Base-by-base conservation (phyloP, 352 stramenopile species). In the Pythium oligandrum region DNA sequence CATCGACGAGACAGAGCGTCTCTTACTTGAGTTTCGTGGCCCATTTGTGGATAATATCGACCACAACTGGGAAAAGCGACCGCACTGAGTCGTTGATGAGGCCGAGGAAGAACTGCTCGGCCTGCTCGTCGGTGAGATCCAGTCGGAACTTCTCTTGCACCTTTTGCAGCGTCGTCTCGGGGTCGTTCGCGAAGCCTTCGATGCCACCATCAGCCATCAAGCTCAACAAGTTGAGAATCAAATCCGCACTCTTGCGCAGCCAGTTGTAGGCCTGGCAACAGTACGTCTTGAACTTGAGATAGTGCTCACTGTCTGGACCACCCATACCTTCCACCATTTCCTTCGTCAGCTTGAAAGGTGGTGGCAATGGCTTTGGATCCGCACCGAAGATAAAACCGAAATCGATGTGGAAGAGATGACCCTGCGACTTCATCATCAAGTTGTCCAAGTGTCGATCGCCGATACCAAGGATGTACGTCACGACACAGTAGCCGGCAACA, bases 401-500 rank as follows among this genome's bases (percentile, higher is more conserved):
- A 75, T 98, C 97, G 70, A 99, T 99, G 68, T 99, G 98, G 75
- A 99, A 99, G 43, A 99, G 82, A 61, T 98, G 86, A 12, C 98
- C 98, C 57, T 88, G 81, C 3, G 87, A 83, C 51, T 91, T 93
- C 60, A 99, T 93, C 96, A 99, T 98, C 55, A 99, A 83, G 70
- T 99, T 99, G 68, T 99, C 97, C 55, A 99, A 83, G 70, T 99
- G 98, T 6, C 98, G 83, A 83, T 99, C 98, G 34, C 98, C 98
- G 58, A 99, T 98, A 35, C 96, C 96, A 9, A 99, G 71, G 26
- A 99, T 70, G 77, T 99, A 99, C 40, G 97, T 99, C 39, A 99
- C 86, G 9, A 99, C 97, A 63, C 97, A 99, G 74, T 99, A 99
- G 26, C 97, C 97, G 17, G 98, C 98, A 52, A 97, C 98, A 35